Conservation (phyloP, 495 filamentous ascomycete genomes). For the Penicillium diatomitis region DNA sequence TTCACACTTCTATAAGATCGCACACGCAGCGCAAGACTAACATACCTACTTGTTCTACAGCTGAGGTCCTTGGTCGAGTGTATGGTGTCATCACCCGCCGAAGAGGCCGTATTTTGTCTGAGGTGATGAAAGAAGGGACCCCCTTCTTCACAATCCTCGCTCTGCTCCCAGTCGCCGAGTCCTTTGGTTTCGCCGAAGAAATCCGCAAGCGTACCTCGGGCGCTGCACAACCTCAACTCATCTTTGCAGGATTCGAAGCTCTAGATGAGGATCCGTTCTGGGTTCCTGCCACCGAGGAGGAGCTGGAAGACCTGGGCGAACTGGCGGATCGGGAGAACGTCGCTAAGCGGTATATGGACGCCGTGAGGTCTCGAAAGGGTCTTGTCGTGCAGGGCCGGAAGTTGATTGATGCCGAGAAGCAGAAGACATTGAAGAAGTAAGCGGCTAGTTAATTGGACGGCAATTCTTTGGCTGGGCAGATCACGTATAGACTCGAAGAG, state of each 20-base stretch:
- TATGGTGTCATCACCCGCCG: conserved; percentile 90
- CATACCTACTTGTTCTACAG: conserved; percentile 28
- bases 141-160: conserved; percentile 92
- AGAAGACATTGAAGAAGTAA: conserved; percentile 95
- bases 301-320: conserved; percentile 93
- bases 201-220: conserved; percentile 91
- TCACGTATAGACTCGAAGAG: too few species aligned
- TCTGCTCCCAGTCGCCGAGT: conserved; percentile 81
- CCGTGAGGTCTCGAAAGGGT: conserved; percentile 75
- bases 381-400: conserved; percentile 70
- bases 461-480: too few species aligned
- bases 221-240: conserved; percentile 81
- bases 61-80: conserved; percentile 89
- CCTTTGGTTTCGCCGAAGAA: conserved; percentile 91
- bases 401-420: conserved; percentile 92
- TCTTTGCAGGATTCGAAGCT: conserved; percentile 86
- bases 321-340: conserved; percentile 89
- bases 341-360: conserved; percentile 91
- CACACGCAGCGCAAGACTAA: background rate
- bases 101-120: conserved; percentile 78
- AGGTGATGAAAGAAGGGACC: conserved; percentile 88
- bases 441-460: background rate
- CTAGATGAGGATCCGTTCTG: conserved; percentile 92
- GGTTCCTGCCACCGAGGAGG: conserved; percentile 94
- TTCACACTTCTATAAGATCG: background rate